Conservation (phyloP, 139 green algal genomes). For the Coccomyxa sp. region DNA sequence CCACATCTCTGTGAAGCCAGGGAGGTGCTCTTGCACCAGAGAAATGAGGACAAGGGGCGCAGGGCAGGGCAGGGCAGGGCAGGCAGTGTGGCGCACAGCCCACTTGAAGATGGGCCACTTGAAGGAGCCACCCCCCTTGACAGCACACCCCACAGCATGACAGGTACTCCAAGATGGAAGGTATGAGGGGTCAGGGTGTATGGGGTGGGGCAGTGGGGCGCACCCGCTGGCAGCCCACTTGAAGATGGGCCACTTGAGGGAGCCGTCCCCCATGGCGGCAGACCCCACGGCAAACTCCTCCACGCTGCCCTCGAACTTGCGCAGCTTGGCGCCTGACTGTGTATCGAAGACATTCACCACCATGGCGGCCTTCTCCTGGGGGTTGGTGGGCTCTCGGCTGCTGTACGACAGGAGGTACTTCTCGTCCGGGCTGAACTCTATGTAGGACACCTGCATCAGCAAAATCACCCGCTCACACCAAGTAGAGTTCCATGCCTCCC, state of each 20-base stretch:
- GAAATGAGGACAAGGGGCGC: too few species aligned
- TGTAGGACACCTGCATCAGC: conserved; percentile 63
- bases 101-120: conserved; percentile 94
- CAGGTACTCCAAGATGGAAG: too few species aligned
- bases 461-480: too few species aligned
- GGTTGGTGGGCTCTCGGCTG: conserved; percentile 56
- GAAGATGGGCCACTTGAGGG: conserved; percentile 85
- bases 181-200: too few species aligned
- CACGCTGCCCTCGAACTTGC: conserved; percentile 61
- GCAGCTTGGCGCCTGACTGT: conserved; percentile 53
- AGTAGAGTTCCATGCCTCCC: too few species aligned
- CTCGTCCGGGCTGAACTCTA: conserved; percentile 90
- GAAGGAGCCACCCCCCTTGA: conserved; percentile 49
- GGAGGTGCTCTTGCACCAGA: too few species aligned
- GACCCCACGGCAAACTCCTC: conserved; percentile 74
- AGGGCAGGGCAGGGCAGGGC: too few species aligned
- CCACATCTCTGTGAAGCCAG: too few species aligned
- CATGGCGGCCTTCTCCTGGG: conserved; percentile 47
- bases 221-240: conserved; percentile 81
- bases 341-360: conserved; percentile 79
- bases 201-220: too few species aligned
- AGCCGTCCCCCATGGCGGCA: conserved; percentile 43
- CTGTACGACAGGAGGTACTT: conserved; percentile 81
- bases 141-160: conserved; percentile 52
- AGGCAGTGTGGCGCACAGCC: conserved; percentile 71